Evolutionary conservation across 2,329 filamentous ascomycete genomes (phyloP).

Genomic region (Ilyonectria destructans): DNA sequence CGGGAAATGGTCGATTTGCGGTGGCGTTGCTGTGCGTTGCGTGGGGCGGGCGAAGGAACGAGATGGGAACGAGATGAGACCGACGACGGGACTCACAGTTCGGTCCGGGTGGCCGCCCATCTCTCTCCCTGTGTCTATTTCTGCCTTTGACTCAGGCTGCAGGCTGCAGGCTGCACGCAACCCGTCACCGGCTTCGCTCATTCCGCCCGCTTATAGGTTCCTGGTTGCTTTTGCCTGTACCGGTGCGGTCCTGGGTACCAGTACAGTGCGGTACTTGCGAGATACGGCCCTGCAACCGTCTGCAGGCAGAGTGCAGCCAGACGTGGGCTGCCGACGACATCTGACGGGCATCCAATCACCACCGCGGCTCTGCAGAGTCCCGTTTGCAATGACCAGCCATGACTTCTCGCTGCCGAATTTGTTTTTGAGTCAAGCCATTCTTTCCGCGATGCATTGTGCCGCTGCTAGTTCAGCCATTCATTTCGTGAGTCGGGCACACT

Average conservation of each 20-base stretch:
- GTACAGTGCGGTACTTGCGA: no score
- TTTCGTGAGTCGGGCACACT: not conserved
- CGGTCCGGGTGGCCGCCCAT: no score
- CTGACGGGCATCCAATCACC: not conserved
- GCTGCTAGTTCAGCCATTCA: not conserved
- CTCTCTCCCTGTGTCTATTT: not conserved
- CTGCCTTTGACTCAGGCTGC: not conserved
- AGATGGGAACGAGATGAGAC: no score
- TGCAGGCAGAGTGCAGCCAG: no score
- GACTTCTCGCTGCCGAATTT: not conserved
- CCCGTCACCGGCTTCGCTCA: not conserved
- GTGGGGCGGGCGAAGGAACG: no score
- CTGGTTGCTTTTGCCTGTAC: no score
- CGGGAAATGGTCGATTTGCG: no score
- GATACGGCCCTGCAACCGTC: no score
- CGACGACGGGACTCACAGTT: no score
- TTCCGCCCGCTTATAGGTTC: no score
- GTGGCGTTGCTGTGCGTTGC: no score
- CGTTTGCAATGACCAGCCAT: not conserved
- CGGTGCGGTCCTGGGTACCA: no score
- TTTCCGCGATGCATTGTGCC: not conserved
- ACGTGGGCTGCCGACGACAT: not conserved
- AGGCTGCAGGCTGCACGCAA: not conserved
- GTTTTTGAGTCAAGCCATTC: not conserved
- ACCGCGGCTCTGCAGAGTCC: not conserved